Evolutionary conservation across 1,284 basidiomycete genomes (phyloP).

Genomic region (Thelephora terrestris): DNA sequence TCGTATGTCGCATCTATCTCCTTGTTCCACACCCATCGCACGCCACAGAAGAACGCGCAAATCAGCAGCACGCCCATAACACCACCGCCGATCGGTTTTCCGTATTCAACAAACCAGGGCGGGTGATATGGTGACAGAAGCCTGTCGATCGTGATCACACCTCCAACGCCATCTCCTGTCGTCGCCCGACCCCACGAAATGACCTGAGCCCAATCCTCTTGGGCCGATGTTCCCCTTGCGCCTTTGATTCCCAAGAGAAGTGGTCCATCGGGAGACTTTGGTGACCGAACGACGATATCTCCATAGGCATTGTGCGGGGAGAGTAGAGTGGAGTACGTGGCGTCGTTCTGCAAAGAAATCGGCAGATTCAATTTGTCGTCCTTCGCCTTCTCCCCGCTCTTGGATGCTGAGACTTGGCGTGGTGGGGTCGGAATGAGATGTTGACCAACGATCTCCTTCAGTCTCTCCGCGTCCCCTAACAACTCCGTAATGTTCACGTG

Average conservation of each 20-base stretch:
- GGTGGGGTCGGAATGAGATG: conserved; percentile 68
- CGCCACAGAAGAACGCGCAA: conserved; percentile 62
- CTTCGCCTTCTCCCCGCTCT: conserved; percentile 5
- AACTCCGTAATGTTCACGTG: conserved; percentile 78
- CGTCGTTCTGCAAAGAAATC: conserved; percentile 57
- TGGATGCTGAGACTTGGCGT: conserved; percentile 6
- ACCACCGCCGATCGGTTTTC: conserved; percentile 50
- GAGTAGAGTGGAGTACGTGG: conserved; percentile 13
- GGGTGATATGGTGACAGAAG: conserved; percentile 83
- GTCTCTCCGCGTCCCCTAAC: conserved; percentile 46
- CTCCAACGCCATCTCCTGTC: conserved; percentile 58
- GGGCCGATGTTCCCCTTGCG: conserved; percentile 66
- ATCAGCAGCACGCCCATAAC: conserved; percentile 46
- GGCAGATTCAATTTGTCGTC: conserved; percentile 55
- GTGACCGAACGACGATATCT: conserved; percentile 27
- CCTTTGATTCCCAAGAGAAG: conserved; percentile 88
- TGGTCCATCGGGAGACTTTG: neutral
- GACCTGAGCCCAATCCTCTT: conserved; percentile 70
- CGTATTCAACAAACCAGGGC: conserved; percentile 67
- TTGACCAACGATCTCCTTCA: conserved; percentile 72
- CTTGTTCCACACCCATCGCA: conserved; percentile 51
- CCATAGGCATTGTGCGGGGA: conserved; percentile 39
- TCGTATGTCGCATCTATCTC: conserved; percentile 81
- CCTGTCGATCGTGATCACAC: conserved; percentile 82
- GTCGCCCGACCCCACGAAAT: conserved; percentile 78